Base-by-base conservation (phyloP, 2,329 filamentous ascomycete species). In the Beauveria scarabaeidicola region DNA sequence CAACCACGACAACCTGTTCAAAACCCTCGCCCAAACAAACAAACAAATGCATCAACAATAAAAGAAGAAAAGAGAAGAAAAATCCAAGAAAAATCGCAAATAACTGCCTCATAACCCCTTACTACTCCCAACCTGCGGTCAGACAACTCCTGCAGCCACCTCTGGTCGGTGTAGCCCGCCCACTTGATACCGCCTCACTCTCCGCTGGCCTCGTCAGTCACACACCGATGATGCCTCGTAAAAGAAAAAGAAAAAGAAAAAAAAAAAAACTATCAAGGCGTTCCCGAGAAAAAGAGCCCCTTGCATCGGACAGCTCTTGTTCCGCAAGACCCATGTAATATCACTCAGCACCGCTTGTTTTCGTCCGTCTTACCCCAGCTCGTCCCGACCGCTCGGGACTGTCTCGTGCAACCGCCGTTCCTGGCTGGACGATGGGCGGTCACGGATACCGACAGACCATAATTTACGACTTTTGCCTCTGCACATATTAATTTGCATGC, bases 331-430 rank as follows among this genome's bases (percentile, higher is more conserved):
- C 32, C 32, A 15, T 36, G 32, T 36, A 36, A 36, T 15, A 36
- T 36, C 32, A 36, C 32, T 15, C 13, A 15, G 32, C 32, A 51
- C 21, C 36, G 17, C 51, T 27, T 36, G 5, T 5, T 40, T 11
- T 13, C 25, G 17, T 38, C 44, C 27, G 54, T 58, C 55, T 41
- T 29, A 58, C 55, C 46, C 44, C 55, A 51, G 36, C 46, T 51
- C 46, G 46, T 58, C 25, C 55, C 55, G 46, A 51, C 44, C 46
- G 55, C 55, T 27, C 23, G 55, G 55, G 48, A 58, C 44, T 17
- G 41, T 47, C 40, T 21, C 13, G n/a, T 11, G 25, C 9, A 25
- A 36, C 40, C 29, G 27, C 10, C 15, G 50, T 25, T n/a, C 7
- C 7, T 40, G 21, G n/a, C 50, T 52, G 32, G 13, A 11, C 32